Evolutionary conservation across 2,329 filamentous ascomycete species (phyloP), one percentile per base, ranked within the genome.

Genomic region (Aspergillus niger): DNA sequence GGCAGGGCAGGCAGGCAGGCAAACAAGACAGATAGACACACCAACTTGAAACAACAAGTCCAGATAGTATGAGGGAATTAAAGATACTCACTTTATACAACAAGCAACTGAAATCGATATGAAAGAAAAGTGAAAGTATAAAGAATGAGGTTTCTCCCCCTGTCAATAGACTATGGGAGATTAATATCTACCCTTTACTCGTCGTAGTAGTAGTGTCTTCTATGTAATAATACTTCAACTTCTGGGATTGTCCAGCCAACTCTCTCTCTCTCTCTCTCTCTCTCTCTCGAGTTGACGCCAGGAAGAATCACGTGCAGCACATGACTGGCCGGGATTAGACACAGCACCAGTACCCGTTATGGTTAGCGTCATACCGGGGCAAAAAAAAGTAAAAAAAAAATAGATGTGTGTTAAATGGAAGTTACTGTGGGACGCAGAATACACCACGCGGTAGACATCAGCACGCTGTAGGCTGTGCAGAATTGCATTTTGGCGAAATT

Each of bases 381-480:
- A 3, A 11, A 13, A 36, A 26, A 36, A 32, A 26, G 26, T 1
- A 26, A 13, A 32, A 36, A 5, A 32, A 13, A 36, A 36, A 36
- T 13, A 36, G 32, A 11, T 6, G 32, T 36, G 30, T 32, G 30
- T 32, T 20, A 20, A 20, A 20, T 20, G 20, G 20, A 22, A 36
- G 49, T 20, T 51, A 47, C 20, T n/a, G n/a, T 28, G 47, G 52
- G 57, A 57, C 48, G 20, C 24, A 17, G 47, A 39, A 24, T 58
- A 58, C 57, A 44, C 50, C 32, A 39, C 24, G 52, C 47, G 55
- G 59, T 61, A 61, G 20, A 53, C 43, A 55, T 48, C 43, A 61
- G 61, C 59, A 58, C 56, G 39, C 28, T 11, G 49, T 38, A 53
- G 53, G 53, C 53, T 55, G 53, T 55, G 53, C 53, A 55, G 22